Conservation (phyloP, 2,329 filamentous ascomycete species). For the Cladosporium velox region DNA sequence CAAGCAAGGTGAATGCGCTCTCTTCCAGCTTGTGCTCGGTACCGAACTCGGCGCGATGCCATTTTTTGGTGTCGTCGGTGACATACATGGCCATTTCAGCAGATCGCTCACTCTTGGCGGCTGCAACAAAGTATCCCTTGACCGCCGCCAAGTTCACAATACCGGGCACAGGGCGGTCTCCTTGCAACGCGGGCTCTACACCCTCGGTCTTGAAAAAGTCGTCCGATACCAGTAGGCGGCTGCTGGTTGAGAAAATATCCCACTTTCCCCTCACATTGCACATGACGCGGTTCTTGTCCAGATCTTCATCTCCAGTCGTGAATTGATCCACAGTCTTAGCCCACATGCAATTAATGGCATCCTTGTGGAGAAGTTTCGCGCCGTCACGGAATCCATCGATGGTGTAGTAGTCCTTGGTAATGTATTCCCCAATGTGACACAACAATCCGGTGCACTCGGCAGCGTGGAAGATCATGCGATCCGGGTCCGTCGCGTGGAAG, state of each 20-base stretch:
- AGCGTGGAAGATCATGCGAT: slow-evolving; percentile 79
- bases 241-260: slow-evolving; percentile 70
- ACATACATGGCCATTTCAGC: slow-evolving; percentile 92
- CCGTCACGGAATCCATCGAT: slow-evolving; percentile 76
- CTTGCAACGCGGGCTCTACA: slow-evolving; percentile 73
- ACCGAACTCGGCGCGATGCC: slow-evolving; percentile 90
- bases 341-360: slow-evolving; percentile 81
- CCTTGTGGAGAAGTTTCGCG: slow-evolving; percentile 64
- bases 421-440: slow-evolving; percentile 35
- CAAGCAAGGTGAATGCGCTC: slow-evolving; percentile 85
- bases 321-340: slow-evolving; percentile 77
- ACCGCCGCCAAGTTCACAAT: slow-evolving; percentile 80
- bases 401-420: slow-evolving; percentile 68
- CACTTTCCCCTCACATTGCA: slow-evolving; percentile 77
- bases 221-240: slow-evolving; percentile 78
- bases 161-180: slow-evolving; percentile 70
- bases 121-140: slow-evolving; percentile 84
- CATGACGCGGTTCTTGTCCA: slow-evolving; percentile 70
- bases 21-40: slow-evolving; percentile 77
- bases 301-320: slow-evolving; percentile 64
- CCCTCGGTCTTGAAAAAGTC: slow-evolving; percentile 71
- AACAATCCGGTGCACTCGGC: slow-evolving; percentile 41
- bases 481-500: slow-evolving; percentile 81
- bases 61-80: slow-evolving; percentile 76
- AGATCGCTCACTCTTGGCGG: slow-evolving; percentile 74